Evolutionary conservation across 2,329 filamentous ascomycete species (phyloP).

Genomic region (Byssothecium circinans): DNA sequence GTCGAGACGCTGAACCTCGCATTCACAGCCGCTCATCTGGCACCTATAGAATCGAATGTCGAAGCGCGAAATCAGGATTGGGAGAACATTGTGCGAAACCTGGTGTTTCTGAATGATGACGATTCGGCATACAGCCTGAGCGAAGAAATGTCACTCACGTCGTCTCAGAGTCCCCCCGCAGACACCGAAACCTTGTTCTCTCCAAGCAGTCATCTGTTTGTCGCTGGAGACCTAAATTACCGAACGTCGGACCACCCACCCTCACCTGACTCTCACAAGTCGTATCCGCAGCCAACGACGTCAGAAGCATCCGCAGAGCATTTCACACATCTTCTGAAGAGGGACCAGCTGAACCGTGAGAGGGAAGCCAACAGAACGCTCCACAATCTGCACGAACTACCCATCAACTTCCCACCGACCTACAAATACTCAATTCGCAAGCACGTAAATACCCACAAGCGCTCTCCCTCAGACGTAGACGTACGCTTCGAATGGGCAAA

Average conservation of each 20-base stretch:
- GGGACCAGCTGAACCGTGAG: slow-evolving; percentile 81
- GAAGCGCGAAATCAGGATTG: slow-evolving; percentile 82
- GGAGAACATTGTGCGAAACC: slow-evolving; percentile 75
- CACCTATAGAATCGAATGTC: slow-evolving; percentile 80
- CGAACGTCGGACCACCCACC: slow-evolving; percentile 73
- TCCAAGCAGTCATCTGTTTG: slow-evolving; percentile 74
- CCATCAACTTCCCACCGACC: slow-evolving; percentile 81
- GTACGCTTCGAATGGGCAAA: slow-evolving; percentile 70
- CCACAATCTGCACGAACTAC: slow-evolving; percentile 75
- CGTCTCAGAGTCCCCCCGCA: slow-evolving; percentile 20
- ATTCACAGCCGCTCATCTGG: slow-evolving; percentile 85
- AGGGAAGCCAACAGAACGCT: slow-evolving; percentile 68
- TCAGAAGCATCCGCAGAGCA: slow-evolving; percentile 56
- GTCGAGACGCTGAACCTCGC: slow-evolving; percentile 66
- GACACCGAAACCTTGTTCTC: slow-evolving; percentile 70
- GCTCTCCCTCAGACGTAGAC: slow-evolving; percentile 28
- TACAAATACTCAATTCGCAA: slow-evolving; percentile 73
- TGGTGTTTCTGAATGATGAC: slow-evolving; percentile 66
- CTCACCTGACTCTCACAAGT: slow-evolving; percentile 55
- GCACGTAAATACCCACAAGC: slow-evolving; percentile 11
- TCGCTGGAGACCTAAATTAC: slow-evolving; percentile 94
- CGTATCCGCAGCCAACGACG: slow-evolving; percentile 65
- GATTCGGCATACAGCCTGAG: slow-evolving; percentile 33
- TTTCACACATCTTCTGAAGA: slow-evolving; percentile 66
- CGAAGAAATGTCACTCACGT: slow-evolving; percentile 38